Evolutionary conservation across 495 filamentous ascomycete species (phyloP).

Genomic region (Podospora tetraspora): DNA sequence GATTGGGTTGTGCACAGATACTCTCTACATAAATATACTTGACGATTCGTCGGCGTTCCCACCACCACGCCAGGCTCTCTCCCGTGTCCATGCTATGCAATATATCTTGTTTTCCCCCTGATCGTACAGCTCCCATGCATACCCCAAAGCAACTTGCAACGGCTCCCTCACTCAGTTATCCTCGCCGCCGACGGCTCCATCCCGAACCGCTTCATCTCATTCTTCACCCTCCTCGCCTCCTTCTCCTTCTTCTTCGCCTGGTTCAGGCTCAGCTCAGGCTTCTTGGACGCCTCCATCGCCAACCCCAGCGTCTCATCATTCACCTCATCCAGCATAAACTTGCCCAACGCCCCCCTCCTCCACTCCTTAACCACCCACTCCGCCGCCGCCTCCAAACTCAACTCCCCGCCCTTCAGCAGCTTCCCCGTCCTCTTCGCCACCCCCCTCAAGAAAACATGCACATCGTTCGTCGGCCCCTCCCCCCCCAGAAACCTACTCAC

Average conservation of each 20-base stretch:
- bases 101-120: not conserved
- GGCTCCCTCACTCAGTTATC: not conserved
- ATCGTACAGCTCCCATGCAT: not conserved
- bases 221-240: conserved; percentile 32
- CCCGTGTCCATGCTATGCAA: not conserved
- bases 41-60: not conserved
- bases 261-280: conserved; percentile 36
- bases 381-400: conserved; percentile 68
- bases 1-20: not conserved
- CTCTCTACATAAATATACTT: not conserved
- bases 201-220: conserved; percentile 26
- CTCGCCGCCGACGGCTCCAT: not conserved
- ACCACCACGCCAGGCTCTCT: not conserved
- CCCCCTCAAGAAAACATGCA: conserved; percentile 58
- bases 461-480: conserved; percentile 69
- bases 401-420: conserved; percentile 65
- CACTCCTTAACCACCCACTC: conserved; percentile 82
- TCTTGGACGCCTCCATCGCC: conserved; percentile 35
- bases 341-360: conserved; percentile 69
- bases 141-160: not conserved
- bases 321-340: conserved; percentile 76
- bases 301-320: conserved; percentile 48
- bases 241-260: conserved; percentile 45
- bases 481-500: conserved; percentile 44
- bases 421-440: conserved; percentile 71